Evolutionary conservation across 768 basidiomycete genomes (phyloP), one percentile per base, ranked within the genome.

Genomic region (Sarcomyxa edulis): DNA sequence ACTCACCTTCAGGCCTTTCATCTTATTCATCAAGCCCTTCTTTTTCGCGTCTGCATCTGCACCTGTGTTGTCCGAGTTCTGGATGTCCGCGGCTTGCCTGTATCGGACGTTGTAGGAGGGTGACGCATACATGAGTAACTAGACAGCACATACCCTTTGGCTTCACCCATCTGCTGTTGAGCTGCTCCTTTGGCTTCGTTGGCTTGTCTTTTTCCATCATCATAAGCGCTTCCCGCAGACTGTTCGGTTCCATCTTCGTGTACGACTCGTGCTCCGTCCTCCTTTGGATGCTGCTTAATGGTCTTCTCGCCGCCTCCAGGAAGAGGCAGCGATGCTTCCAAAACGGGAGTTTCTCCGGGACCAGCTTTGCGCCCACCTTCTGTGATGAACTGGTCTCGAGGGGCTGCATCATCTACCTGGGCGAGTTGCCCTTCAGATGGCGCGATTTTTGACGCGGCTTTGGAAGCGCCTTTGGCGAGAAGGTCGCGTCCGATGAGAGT

Each of bases 401-500:
- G 78, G 0, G 77, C 89, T 25, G 83, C 54, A 32, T 87, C 71
- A 58, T 94, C 79, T 26, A 89, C 76, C 6, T 58, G 59, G n/a
- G 66, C 58, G 26, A 96, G 71, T 1, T 55, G 60, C 30, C 86
- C 81, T 15, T 79, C 56, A 34, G 62, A 50, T 0, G 95, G 95
- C 3, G 81, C 78, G 22, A 92, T 65, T 36, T 57, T 59, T 22
- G 77, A 73, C 6, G 88, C 86, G 9, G 75, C 81, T 53, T 90
- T 85, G 48, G 69, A 58, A 0, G 86, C 81, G 14, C 74, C 75
- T 26, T 75, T 81, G 4, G 88, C 78, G 45, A 95, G 78, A 38
- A 96, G 68, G 57, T 95, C 91, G 28, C 90, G 82, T 1, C 87
- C 86, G 34, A 90, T 79, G 42, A 82, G 57, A 7, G 77, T 73